Conservation (phyloP, 2,329 filamentous ascomycete genomes). For the Diaporthe eres region DNA sequence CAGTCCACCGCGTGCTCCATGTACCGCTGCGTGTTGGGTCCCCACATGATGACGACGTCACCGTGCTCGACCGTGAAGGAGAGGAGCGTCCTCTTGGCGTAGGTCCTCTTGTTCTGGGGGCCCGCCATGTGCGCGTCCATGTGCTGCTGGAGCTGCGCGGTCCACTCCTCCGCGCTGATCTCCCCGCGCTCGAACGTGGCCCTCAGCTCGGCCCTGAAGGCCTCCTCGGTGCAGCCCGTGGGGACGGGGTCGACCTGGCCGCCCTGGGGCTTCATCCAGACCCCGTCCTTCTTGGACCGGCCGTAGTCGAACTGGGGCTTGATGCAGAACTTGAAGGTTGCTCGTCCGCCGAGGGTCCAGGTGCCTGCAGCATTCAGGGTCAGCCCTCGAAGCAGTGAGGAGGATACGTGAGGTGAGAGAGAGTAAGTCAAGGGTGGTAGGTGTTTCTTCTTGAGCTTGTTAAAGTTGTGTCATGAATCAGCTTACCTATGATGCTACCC, state of each 20-base stretch:
- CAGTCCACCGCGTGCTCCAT: conserved; percentile 12
- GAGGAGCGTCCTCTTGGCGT: background rate
- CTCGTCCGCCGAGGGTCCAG: conserved; percentile 31
- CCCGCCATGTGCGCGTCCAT: conserved; percentile 14
- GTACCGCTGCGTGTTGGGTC: conserved; percentile 10
- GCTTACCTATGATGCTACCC: conserved; percentile 3
- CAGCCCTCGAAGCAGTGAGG: background rate
- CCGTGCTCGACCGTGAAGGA: conserved; percentile 19
- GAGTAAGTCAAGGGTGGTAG: background rate
- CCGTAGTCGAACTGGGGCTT: conserved; percentile 29
- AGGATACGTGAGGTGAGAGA: too few species aligned
- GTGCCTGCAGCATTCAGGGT: background rate
- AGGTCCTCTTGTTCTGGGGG: background rate
- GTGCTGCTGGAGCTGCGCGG: background rate
- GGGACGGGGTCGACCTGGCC: conserved; percentile 10
- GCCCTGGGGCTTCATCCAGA: background rate
- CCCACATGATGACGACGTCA: conserved; percentile 20
- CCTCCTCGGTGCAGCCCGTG: conserved; percentile 7
- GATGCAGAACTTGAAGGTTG: conserved; percentile 24
- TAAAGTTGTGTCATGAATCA: background rate
- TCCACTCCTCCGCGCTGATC: conserved; percentile 9
- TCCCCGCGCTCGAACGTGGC: background rate
- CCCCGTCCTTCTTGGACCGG: background rate
- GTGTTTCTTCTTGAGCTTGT: too few species aligned
- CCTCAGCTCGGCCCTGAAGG: background rate